A percentile compares a stretch with the other conserved stretches of the same genome.
phyloP scores from a whole-genome alignment of 768 basidiomycete species.

The Hydnomerulius pinastri region DNA sequence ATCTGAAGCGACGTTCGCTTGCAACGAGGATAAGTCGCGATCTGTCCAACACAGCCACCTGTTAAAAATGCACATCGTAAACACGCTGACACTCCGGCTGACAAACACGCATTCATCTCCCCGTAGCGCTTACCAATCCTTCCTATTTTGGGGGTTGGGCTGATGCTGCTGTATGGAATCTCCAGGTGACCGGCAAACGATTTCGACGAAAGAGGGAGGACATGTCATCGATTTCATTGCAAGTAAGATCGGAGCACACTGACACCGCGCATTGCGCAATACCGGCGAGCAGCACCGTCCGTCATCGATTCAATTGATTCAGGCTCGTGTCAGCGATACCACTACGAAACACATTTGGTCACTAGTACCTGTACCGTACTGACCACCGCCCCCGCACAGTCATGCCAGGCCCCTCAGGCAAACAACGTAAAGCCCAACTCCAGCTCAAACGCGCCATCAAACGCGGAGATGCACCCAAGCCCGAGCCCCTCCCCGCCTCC shows the following conservation, averaged over 20 bases:
- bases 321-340: too few relatives aligned
- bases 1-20: too few relatives aligned
- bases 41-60: too few relatives aligned
- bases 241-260: too few relatives aligned
- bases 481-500: slow-evolving; percentile 28
- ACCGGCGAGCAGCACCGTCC: too few relatives aligned
- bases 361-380: too few relatives aligned
- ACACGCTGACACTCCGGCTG: too few relatives aligned
- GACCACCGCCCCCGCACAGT: not conserved
- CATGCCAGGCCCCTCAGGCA: slow-evolving; percentile 47
- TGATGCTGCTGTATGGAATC: slow-evolving; percentile 5
- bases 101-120: not conserved
- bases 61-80: too few relatives aligned
- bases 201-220: not conserved
- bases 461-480: slow-evolving; percentile 61
- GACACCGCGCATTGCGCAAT: too few relatives aligned
- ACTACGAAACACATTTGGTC: too few relatives aligned
- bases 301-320: too few relatives aligned
- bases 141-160: not conserved
- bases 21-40: too few relatives aligned
- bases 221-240: not conserved
- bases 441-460: slow-evolving; percentile 84
- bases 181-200: not conserved
- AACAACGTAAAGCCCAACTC: slow-evolving; percentile 69
- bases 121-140: slow-evolving; percentile 1